phyloP scores from a whole-genome alignment of 345 rosid species.

The Garcia nutans region DNA sequence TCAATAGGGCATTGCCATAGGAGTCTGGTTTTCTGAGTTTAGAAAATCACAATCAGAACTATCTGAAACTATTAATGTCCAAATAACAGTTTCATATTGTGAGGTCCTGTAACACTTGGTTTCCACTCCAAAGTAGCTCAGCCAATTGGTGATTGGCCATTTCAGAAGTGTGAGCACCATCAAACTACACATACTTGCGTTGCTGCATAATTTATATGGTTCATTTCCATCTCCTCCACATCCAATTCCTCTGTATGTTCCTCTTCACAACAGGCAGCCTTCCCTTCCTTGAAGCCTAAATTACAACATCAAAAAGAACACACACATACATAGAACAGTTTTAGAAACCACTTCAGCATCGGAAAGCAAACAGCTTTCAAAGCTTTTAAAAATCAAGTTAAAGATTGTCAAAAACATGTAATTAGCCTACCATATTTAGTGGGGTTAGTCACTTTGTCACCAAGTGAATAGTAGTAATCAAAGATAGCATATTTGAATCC shows the following conservation, averaged over 20 bases:
- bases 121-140: slow-evolving; percentile 23
- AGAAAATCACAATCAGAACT: background rate
- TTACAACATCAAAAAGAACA: background rate
- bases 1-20: background rate
- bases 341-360: no score
- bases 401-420: background rate
- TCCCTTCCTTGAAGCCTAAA: slow-evolving; percentile 20
- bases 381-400: background rate
- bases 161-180: slow-evolving; percentile 23
- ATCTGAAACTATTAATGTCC: background rate
- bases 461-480: slow-evolving; percentile 35
- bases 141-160: slow-evolving; percentile 17
- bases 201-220: slow-evolving; percentile 23
- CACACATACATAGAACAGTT: no score
- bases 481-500: slow-evolving; percentile 37
- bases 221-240: slow-evolving; percentile 11
- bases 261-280: slow-evolving; percentile 37
- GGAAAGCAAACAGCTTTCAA: no score
- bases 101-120: slow-evolving; percentile 19
- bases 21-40: background rate
- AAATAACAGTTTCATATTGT: slow-evolving; percentile 21
- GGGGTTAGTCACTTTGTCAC: slow-evolving; percentile 11
- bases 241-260: slow-evolving; percentile 24
- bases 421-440: slow-evolving; percentile 15
- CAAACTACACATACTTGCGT: slow-evolving; percentile 27